Conservation (phyloP, 2,329 filamentous ascomycete genomes). For the Ophiognomonia clavigignenti-juglandacearum region DNA sequence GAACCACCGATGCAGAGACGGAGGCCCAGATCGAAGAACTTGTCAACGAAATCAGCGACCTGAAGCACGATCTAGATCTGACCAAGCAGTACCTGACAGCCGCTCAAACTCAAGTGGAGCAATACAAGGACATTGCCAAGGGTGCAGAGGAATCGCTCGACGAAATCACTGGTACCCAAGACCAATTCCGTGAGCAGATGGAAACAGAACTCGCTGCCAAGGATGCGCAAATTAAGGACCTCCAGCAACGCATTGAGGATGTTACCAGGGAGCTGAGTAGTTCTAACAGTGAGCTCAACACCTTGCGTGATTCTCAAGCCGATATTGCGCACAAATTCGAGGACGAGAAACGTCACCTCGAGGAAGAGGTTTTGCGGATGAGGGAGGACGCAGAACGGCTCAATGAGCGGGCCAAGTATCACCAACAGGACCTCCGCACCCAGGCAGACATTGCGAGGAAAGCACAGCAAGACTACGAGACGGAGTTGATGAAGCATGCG, state of each 20-base stretch:
- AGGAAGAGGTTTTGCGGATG: constrained; percentile 73
- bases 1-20: constrained; percentile 35
- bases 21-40: constrained; percentile 72
- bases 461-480: constrained; percentile 93
- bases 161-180: constrained; percentile 72
- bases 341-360: constrained; percentile 75
- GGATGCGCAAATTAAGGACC: constrained; percentile 71
- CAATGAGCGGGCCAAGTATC: constrained; percentile 72
- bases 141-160: constrained; percentile 82
- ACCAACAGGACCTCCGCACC: constrained; percentile 86
- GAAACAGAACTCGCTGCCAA: constrained; percentile 72
- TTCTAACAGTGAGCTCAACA: constrained; percentile 77
- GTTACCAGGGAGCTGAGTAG: constrained; percentile 75
- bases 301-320: constrained; percentile 73
- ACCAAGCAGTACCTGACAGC: constrained; percentile 75
- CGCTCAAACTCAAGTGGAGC: constrained; percentile 74
- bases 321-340: constrained; percentile 67
- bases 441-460: constrained; percentile 91
- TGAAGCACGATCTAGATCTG: constrained; percentile 82
- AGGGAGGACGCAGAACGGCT: constrained; percentile 82
- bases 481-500: constrained; percentile 89
- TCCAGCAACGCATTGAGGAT: constrained; percentile 79
- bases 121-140: constrained; percentile 85
- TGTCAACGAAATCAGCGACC: constrained; percentile 74
- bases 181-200: constrained; percentile 84